These are phyloP conservation scores for Cordyceps cateniannulata DNA, from an alignment of 2,329 filamentous ascomycete genomes.

Conservation along the genomic window DNA sequence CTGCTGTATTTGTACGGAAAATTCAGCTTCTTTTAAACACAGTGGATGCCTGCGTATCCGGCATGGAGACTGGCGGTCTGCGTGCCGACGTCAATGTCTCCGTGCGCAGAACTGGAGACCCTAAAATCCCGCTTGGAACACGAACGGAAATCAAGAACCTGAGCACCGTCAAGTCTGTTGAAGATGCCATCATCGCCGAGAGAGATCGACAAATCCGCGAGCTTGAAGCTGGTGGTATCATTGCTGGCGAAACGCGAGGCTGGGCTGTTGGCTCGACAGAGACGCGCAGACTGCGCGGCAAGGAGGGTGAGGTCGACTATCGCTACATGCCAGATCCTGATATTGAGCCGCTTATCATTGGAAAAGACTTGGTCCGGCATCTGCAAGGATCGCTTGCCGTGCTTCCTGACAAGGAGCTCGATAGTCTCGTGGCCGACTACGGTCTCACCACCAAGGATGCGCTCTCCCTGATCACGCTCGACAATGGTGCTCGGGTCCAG, in stretches of 20 bases:
- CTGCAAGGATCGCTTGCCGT: conserved; percentile 59
- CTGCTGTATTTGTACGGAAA: conserved; percentile 83
- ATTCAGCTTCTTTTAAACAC: conserved; percentile 73
- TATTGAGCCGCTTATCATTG: conserved; percentile 71
- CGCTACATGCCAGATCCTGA: conserved; percentile 98
- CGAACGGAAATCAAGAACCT: conserved; percentile 97
- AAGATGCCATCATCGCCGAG: conserved; percentile 90
- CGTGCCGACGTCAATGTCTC: conserved; percentile 96
- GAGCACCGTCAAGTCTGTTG: conserved; percentile 88
- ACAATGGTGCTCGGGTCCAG: conserved; percentile 72
- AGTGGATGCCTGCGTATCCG: conserved; percentile 78
- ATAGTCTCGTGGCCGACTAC: conserved; percentile 55
- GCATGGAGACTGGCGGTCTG: conserved; percentile 89
- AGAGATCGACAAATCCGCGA: conserved; percentile 80
- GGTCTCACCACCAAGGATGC: conserved; percentile 76
- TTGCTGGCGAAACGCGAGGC: conserved; percentile 84
- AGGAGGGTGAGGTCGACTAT: conserved; percentile 96
- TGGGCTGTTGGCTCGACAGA: conserved; percentile 83
- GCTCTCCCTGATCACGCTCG: conserved; percentile 67
- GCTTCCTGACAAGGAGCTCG: conserved; percentile 64
- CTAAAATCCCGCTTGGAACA: conserved; percentile 56
- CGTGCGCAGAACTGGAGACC: conserved; percentile 54
- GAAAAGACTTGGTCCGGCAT: conserved; percentile 58
- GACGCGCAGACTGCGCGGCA: conserved; percentile 76
- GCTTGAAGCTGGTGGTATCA: conserved; percentile 64